A percentile compares a stretch with the other conserved stretches of the same genome.
These are phyloP conservation scores for Hawksworthiomyces lignivorus DNA, from an alignment of 2,329 filamentous ascomycete genomes.

Conservation along the genomic window DNA sequence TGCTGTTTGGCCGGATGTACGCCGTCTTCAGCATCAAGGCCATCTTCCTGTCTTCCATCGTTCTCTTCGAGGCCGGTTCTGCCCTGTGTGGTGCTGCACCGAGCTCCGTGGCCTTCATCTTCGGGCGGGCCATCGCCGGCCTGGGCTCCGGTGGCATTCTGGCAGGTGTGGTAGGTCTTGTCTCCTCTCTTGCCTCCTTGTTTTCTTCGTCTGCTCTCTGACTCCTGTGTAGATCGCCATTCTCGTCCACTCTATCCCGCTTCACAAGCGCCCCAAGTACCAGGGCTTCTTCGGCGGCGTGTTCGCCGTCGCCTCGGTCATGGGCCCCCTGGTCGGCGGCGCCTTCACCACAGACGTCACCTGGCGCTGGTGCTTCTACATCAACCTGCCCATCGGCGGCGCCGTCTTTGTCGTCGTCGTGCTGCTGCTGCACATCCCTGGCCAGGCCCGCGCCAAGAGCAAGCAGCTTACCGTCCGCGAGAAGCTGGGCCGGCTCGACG, in stretches of 20 bases:
- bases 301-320: constrained; percentile 27
- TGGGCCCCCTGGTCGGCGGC: constrained; percentile 30
- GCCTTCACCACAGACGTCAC: constrained; percentile 28
- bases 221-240: constrained; percentile 20
- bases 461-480: constrained; percentile 15
- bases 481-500: constrained; percentile 27
- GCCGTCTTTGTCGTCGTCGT: constrained; percentile 21
- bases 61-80: constrained; percentile 31
- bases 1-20: constrained; percentile 33
- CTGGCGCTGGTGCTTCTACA: constrained; percentile 33
- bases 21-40: constrained; percentile 29
- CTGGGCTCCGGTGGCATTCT: constrained; percentile 31
- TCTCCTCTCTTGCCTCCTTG: not conserved
- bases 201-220: not conserved
- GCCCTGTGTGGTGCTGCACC: constrained; percentile 33
- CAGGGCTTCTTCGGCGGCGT: constrained; percentile 28
- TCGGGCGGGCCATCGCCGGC: constrained; percentile 33
- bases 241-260: constrained; percentile 26
- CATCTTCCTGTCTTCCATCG: constrained; percentile 23
- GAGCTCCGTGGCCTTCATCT: constrained; percentile 30
- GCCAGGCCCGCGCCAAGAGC: constrained; percentile 1
- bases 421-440: constrained; percentile 22
- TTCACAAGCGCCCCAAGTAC: constrained; percentile 25
- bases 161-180: constrained; percentile 25
- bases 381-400: constrained; percentile 31